Evolutionary conservation across 2,329 filamentous ascomycete genomes (phyloP).

Genomic region (Alternaria arborescens): DNA sequence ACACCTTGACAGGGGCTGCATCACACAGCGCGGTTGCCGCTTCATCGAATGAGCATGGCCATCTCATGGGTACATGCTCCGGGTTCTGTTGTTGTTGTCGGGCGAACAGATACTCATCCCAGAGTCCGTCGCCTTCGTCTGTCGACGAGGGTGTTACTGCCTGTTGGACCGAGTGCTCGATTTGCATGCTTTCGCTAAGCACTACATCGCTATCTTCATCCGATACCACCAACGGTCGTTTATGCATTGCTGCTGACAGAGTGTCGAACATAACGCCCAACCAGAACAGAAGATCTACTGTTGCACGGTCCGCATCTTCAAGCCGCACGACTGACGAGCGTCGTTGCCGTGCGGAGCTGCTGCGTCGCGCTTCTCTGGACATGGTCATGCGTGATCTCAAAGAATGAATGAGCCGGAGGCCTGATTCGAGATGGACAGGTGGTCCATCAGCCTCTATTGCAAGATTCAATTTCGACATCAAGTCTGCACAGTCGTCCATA

Average conservation of each 20-base stretch:
- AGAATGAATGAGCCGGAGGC: constrained; percentile 52
- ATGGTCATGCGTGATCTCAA: constrained; percentile 43
- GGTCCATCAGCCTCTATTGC: constrained; percentile 48
- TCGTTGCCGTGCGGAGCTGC: constrained; percentile 24
- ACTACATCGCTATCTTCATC: constrained; percentile 58
- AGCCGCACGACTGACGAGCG: constrained; percentile 30
- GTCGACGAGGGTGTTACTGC: neutral
- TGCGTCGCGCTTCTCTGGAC: constrained; percentile 18
- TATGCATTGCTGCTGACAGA: constrained; percentile 63
- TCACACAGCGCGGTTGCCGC: constrained; percentile 61
- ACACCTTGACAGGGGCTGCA: constrained; percentile 66
- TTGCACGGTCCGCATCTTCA: constrained; percentile 53
- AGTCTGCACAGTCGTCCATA: constrained; percentile 37
- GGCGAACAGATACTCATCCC: constrained; percentile 53
- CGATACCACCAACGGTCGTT: constrained; percentile 55
- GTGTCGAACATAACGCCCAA: constrained; percentile 68
- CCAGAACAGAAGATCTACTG: constrained; percentile 66
- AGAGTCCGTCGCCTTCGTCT: constrained; percentile 37
- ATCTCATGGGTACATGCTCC: constrained; percentile 47
- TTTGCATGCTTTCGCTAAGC: constrained; percentile 20
- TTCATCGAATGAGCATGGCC: constrained; percentile 65
- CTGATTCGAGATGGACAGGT: constrained; percentile 52
- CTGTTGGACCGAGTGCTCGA: constrained; percentile 2
- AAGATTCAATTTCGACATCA: constrained; percentile 44
- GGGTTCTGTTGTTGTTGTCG: constrained; percentile 32